Evolutionary conservation across 129 eudicot genomes (phyloP).

Genomic region (Oenanthe sinensis): DNA sequence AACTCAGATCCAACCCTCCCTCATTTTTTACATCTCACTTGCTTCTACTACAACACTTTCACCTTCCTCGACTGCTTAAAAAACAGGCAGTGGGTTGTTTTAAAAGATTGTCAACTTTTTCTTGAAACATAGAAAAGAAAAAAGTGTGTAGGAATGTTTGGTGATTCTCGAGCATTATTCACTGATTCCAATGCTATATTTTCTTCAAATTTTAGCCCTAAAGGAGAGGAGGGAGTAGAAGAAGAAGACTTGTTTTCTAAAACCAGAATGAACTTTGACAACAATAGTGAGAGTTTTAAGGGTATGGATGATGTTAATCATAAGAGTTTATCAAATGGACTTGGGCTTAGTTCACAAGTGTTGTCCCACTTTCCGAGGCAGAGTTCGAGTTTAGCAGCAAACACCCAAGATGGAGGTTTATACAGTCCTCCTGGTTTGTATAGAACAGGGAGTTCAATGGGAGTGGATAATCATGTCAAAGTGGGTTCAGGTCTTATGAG

Average conservation of each 20-base stretch:
- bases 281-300: conserved; percentile 27
- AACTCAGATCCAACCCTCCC: not conserved
- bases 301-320: conserved; percentile 31
- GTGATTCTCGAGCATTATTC: conserved; percentile 52
- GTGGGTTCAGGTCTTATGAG: conserved; percentile 53
- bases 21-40: conserved; percentile 4
- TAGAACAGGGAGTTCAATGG: conserved; percentile 27
- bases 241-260: not conserved
- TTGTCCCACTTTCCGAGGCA: conserved; percentile 48
- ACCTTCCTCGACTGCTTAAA: conserved; percentile 34
- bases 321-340: conserved; percentile 12
- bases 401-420: conserved; percentile 16
- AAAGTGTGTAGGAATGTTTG: conserved; percentile 31
- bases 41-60: conserved; percentile 50
- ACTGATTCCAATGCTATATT: conserved; percentile 31
- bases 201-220: conserved; percentile 11
- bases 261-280: conserved; percentile 26
- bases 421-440: conserved; percentile 18
- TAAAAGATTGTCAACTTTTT: conserved; percentile 18
- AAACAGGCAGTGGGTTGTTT: conserved; percentile 32
- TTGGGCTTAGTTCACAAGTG: conserved; percentile 22
- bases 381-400: conserved; percentile 22
- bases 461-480: conserved; percentile 26
- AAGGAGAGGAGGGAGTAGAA: not conserved
- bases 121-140: conserved; percentile 10